These are phyloP conservation scores for Plasmodium vinckei DNA, from an alignment of 169 alveolate genomes.

Conservation along the genomic window DNA sequence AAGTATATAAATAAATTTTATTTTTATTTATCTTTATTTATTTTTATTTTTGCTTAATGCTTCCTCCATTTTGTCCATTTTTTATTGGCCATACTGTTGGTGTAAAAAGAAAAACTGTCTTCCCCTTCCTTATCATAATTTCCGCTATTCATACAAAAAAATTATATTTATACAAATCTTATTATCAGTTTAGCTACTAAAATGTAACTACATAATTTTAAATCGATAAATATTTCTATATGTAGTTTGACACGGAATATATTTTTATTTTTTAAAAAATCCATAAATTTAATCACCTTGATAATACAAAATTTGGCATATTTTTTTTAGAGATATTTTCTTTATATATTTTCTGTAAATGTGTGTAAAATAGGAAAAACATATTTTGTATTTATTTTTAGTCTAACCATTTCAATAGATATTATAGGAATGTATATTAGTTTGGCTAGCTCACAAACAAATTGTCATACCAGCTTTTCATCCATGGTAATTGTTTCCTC, in stretches of 20 bases:
- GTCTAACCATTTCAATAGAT: too few species aligned
- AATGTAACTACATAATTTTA: too few species aligned
- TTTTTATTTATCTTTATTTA: background rate
- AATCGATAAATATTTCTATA: too few species aligned
- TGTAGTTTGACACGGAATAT: background rate
- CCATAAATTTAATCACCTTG: slow-evolving; percentile 2
- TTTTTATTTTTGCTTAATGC: background rate
- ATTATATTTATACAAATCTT: too few species aligned
- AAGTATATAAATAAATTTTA: background rate
- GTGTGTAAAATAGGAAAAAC: background rate
- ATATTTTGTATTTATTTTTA: background rate
- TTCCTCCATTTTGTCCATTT: too few species aligned
- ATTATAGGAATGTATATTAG: too few species aligned
- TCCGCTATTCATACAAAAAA: background rate
- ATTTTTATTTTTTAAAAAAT: background rate
- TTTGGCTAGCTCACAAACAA: too few species aligned
- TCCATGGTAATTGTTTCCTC: slow-evolving; percentile 12
- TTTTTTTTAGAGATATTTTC: slow-evolving; percentile 33
- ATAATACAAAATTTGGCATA: background rate
- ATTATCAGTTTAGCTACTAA: too few species aligned
- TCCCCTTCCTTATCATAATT: background rate
- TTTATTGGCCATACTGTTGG: slow-evolving; percentile 11
- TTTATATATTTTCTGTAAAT: slow-evolving; percentile 43
- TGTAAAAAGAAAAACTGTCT: slow-evolving; percentile 25
- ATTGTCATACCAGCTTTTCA: slow-evolving; percentile 23